phyloP scores from a whole-genome alignment of 352 stramenopile species.

The Phytophthora brassicae region DNA sequence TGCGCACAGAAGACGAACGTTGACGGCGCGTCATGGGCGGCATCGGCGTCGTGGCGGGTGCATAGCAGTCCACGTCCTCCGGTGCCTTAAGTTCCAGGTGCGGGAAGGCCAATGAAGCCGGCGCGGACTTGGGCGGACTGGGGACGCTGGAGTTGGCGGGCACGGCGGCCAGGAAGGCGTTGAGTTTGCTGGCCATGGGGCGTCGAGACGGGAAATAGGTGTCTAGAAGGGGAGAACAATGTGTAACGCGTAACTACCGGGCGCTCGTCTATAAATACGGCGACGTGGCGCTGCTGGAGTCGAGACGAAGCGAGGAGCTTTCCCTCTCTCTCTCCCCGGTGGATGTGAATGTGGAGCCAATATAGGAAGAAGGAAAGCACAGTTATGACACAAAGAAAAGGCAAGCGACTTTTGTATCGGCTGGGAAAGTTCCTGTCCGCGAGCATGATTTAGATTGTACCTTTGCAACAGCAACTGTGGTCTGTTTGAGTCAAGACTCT shows the following conservation, averaged over 20 bases:
- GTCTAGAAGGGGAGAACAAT: neutral
- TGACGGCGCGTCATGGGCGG: slow-evolving; percentile 28
- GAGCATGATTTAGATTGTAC: slow-evolving; percentile 22
- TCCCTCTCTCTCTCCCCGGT: slow-evolving; percentile 9
- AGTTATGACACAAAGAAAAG: slow-evolving; percentile 27
- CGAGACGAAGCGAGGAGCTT: neutral
- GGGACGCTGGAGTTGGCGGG: slow-evolving; percentile 56
- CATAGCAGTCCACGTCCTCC: slow-evolving; percentile 6
- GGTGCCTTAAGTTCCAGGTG: slow-evolving; percentile 31
- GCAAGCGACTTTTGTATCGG: slow-evolving; percentile 24
- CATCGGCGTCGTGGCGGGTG: slow-evolving; percentile 45
- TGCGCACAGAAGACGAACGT: slow-evolving; percentile 21
- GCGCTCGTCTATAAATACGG: slow-evolving; percentile 28
- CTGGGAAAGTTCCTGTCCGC: slow-evolving; percentile 16
- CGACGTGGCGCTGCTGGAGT: slow-evolving; percentile 7
- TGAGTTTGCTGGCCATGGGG: slow-evolving; percentile 66
- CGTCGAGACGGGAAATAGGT: slow-evolving; percentile 17
- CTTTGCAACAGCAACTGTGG: neutral
- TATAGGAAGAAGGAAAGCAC: slow-evolving; percentile 9
- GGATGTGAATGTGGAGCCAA: slow-evolving; percentile 10
- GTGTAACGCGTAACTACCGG: slow-evolving; percentile 27
- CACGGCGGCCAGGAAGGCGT: slow-evolving; percentile 74
- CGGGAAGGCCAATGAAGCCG: slow-evolving; percentile 25
- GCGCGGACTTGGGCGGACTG: slow-evolving; percentile 33
- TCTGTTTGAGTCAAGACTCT: too few species aligned